Conservation (phyloP, 2,329 filamentous ascomycete species). For the Aureobasidium sp. region DNA sequence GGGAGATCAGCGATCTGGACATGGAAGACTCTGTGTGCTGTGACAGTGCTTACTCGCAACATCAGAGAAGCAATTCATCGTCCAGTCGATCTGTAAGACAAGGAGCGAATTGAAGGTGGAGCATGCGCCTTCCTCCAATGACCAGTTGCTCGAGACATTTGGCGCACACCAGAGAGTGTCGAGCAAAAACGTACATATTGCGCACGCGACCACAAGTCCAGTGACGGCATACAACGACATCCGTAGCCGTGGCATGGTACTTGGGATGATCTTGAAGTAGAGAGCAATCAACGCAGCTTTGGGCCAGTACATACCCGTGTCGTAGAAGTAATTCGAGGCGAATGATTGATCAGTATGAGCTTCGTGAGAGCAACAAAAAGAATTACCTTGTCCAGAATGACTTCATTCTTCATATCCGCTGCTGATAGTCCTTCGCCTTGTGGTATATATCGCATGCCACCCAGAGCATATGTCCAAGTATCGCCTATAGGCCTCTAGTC, state of each 20-base stretch:
- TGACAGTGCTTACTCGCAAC: not conserved
- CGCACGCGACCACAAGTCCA: not conserved
- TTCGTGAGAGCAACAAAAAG: not conserved
- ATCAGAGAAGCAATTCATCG: not conserved
- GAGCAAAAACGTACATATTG: not conserved
- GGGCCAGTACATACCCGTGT: slow-evolving; percentile 3
- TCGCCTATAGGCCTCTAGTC: not conserved
- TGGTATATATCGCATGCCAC: not conserved
- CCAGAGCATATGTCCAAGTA: slow-evolving; percentile 5
- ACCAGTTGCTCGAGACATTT: not conserved
- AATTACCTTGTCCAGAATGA: not conserved
- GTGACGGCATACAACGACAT: not conserved
- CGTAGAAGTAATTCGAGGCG: slow-evolving; percentile 7
- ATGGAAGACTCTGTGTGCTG: not conserved
- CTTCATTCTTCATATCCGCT: not conserved
- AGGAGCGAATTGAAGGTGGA: not conserved
- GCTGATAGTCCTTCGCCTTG: not conserved
- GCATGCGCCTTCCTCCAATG: slow-evolving; percentile 2
- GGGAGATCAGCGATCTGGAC: not conserved
- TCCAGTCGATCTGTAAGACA: slow-evolving; percentile 2
- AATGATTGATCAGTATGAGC: not conserved
- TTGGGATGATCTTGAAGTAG: slow-evolving; percentile 5
- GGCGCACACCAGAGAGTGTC: slow-evolving; percentile 4
- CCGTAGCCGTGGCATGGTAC: slow-evolving; percentile 1
- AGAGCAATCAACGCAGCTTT: not conserved